A percentile compares a stretch with the other conserved stretches of the same genome.
These are phyloP conservation scores for Infundibulicybe gibba DNA, from an alignment of 768 basidiomycete genomes.

Conservation along the genomic window DNA sequence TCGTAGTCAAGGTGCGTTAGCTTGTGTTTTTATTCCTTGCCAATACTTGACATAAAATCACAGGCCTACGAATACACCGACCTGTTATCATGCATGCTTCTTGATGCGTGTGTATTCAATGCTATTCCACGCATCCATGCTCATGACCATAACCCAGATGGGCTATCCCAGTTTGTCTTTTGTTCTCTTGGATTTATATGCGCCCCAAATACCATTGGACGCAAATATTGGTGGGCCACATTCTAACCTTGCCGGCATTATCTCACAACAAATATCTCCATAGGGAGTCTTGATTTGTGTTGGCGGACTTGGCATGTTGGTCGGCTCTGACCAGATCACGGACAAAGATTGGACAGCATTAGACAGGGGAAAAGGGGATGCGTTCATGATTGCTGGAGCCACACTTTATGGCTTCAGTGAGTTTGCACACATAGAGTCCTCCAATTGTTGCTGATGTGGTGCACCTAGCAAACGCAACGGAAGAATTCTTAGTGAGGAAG, in stretches of 20 bases:
- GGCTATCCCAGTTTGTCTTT: slow-evolving; percentile 86
- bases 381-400: slow-evolving; percentile 83
- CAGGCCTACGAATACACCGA: slow-evolving; percentile 86
- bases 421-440: slow-evolving; percentile 20
- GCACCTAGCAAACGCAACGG: slow-evolving; percentile 73
- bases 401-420: slow-evolving; percentile 84
- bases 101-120: slow-evolving; percentile 63
- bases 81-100: slow-evolving; percentile 86
- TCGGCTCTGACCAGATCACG: slow-evolving; percentile 74
- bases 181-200: slow-evolving; percentile 84
- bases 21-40: background rate
- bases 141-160: slow-evolving; percentile 40
- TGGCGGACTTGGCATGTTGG: slow-evolving; percentile 75
- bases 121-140: background rate
- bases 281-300: slow-evolving; percentile 75
- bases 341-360: slow-evolving; percentile 70
- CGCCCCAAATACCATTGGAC: slow-evolving; percentile 80
- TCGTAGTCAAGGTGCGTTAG: slow-evolving; percentile 64
- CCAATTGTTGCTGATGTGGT: background rate
- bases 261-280: background rate
- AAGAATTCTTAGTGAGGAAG: slow-evolving; percentile 81
- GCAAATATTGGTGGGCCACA: slow-evolving; percentile 59
- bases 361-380: slow-evolving; percentile 72
- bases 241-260: background rate
- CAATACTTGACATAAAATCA: background rate